phyloP scores from a whole-genome alignment of 352 stramenopile genomes.

The Pythium myriotylum region DNA sequence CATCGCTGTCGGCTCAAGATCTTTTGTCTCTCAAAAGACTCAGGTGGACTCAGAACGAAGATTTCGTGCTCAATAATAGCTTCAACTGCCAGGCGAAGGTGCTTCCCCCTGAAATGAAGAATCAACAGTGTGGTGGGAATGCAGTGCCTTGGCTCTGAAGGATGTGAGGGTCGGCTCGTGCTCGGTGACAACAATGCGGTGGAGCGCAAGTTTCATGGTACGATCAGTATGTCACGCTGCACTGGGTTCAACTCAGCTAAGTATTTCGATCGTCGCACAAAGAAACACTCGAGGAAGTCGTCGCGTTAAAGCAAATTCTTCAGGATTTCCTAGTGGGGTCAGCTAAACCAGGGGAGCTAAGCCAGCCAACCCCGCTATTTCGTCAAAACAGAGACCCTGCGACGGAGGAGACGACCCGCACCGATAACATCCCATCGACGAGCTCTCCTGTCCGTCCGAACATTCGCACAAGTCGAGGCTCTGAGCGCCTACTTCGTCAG shows the following conservation, averaged over 20 bases:
- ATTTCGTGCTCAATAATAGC: slow-evolving; percentile 18
- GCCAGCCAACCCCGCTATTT: not conserved
- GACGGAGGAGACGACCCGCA: not conserved
- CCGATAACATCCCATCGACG: not conserved
- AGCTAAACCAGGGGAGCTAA: not conserved
- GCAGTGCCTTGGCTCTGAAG: not conserved
- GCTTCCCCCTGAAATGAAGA: too few relatives aligned
- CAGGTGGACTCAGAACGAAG: not conserved
- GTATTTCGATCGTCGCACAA: not conserved
- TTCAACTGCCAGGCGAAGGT: too few relatives aligned
- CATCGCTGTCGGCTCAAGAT: slow-evolving; percentile 14
- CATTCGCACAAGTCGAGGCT: slow-evolving; percentile 31
- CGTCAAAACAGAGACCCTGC: too few relatives aligned
- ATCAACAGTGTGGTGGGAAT: too few relatives aligned
- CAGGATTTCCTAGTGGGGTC: slow-evolving; percentile 34
- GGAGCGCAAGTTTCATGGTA: slow-evolving; percentile 48
- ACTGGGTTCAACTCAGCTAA: not conserved
- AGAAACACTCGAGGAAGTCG: slow-evolving; percentile 63
- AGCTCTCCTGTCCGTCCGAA: too few relatives aligned
- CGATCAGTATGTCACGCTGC: not conserved
- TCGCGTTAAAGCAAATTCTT: slow-evolving; percentile 56
- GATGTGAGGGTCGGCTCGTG: not conserved
- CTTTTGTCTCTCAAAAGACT: too few relatives aligned
- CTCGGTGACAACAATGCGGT: slow-evolving; percentile 26
- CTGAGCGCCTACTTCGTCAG: slow-evolving; percentile 41